Percentiles rank a stretch among this genome's conserved stretches.
These are phyloP conservation scores for Pleurotus djamor DNA, from an alignment of 768 basidiomycete genomes.

Conservation along the genomic window DNA sequence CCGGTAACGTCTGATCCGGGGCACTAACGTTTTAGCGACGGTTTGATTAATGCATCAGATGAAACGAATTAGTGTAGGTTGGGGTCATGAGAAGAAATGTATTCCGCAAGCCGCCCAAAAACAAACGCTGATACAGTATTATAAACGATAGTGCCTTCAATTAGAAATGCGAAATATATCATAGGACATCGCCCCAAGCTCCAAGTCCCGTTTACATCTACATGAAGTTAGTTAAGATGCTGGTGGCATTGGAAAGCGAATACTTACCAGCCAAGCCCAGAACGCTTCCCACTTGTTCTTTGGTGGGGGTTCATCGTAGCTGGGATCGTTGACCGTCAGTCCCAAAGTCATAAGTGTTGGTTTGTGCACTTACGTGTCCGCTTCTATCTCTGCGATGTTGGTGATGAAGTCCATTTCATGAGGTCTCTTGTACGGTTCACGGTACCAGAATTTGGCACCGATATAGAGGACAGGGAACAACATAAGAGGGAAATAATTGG, in stretches of 20 bases:
- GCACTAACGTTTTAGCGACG: not conserved
- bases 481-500: slow-evolving; percentile 74
- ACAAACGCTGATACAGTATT: too few species aligned
- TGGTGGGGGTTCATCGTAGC: slow-evolving; percentile 70
- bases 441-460: slow-evolving; percentile 53
- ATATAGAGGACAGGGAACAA: slow-evolving; percentile 77
- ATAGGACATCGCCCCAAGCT: too few species aligned
- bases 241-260: slow-evolving; percentile 24
- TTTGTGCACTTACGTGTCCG: slow-evolving; percentile 45
- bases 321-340: slow-evolving; percentile 14
- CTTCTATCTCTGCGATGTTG: slow-evolving; percentile 68
- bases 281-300: slow-evolving; percentile 64
- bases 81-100: too few species aligned
- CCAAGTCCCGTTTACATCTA: too few species aligned
- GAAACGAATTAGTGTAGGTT: not conserved
- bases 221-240: too few species aligned
- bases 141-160: too few species aligned
- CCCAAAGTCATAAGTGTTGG: not conserved
- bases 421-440: slow-evolving; percentile 40
- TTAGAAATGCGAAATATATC: too few species aligned
- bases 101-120: too few species aligned
- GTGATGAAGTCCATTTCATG: slow-evolving; percentile 85
- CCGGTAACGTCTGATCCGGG: not conserved
- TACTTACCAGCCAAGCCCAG: slow-evolving; percentile 78
- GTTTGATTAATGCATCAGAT: not conserved